Conservation (phyloP, 2,329 filamentous ascomycete species). For the Periconia sp. region DNA sequence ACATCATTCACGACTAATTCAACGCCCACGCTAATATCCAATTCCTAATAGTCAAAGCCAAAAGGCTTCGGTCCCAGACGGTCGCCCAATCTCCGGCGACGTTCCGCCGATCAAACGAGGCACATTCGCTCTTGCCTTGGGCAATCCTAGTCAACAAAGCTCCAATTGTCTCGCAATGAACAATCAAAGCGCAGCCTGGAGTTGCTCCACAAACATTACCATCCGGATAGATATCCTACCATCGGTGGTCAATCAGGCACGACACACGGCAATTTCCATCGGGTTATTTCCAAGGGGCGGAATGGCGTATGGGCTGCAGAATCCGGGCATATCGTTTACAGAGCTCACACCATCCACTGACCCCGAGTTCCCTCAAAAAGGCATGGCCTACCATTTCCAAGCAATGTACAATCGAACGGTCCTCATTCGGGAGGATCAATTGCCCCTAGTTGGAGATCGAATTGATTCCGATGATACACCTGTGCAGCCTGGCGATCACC, state of each 20-base stretch:
- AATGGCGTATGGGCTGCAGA: conserved; percentile 25
- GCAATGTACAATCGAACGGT: conserved; percentile 31
- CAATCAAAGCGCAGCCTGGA: conserved; percentile 33
- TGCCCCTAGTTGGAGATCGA: conserved; percentile 7
- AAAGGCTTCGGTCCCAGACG: conserved; percentile 3
- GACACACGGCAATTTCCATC: conserved; percentile 22
- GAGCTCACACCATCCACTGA: conserved; percentile 8
- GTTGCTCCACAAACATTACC: conserved; percentile 22
- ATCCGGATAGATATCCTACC: conserved; percentile 30
- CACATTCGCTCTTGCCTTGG: conserved; percentile 25
- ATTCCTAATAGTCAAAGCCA: conserved; percentile 3
- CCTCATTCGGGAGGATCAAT: conserved; percentile 22
- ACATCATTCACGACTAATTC: too few species aligned
- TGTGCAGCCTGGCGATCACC: conserved; percentile 19
- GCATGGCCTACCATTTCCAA: conserved; percentile 26
- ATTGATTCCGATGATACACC: conserved; percentile 1
- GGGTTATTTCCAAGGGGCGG: conserved; percentile 5
- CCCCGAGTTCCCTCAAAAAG: conserved; percentile 3
- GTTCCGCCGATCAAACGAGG: conserved; percentile 22
- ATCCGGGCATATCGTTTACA: conserved; percentile 18
- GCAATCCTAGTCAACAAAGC: conserved; percentile 27
- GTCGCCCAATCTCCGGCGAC: conserved; percentile 7
- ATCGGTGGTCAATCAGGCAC: conserved; percentile 9
- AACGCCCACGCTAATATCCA: background rate
- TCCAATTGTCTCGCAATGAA: conserved; percentile 30